Evolutionary conservation across 306 rosid genomes (phyloP), one percentile per base, ranked within the genome.

Genomic region (Mimosa bimucronata): DNA sequence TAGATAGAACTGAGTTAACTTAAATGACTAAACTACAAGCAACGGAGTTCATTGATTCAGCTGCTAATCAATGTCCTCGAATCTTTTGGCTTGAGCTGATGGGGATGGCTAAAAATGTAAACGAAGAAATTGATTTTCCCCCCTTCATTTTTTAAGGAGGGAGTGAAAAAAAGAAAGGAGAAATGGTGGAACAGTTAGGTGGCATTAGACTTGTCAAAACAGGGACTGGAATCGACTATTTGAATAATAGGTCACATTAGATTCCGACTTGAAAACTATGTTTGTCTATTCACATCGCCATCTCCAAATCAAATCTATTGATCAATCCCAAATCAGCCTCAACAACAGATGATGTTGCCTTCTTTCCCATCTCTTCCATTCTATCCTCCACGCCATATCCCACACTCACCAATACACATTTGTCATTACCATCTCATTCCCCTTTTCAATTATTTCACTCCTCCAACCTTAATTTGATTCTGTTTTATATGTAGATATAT

Each of bases 181-280:
- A 65, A 65, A 6, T 21, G 67, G 62, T 55, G 11, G 37, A 8
- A 21, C 34, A 37, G 83, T 75, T 79, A 75, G 87, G 83, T 83
- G 30, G 81, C 78, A 79, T 48, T 75, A 65, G 87, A 79, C 80
- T 79, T 74, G 83, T 83, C 86, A 83, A 83, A 83, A 83, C 23
- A 76, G 74, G 44, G 77, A 83, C 78, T 30, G 77, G 61, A 42
- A 83, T 83, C 76, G 37, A 73, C 61, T 78, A 45, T 67, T 78
- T 13, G 38, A 66, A 79, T 55, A 57, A 40, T 66, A 48, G 41
- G 80, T 78, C 83, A 64, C 69, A 46, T 73, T 66, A 60, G 74
- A 73, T 80, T 45, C 72, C 38, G 48, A 78, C 44, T 55, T 66
- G 80, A 83, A 83, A 66, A 66, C 34, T 26, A 67, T 78, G 80